Evolutionary conservation across 306 rosid species (phyloP).

Genomic region (Corylus heterophylla): DNA sequence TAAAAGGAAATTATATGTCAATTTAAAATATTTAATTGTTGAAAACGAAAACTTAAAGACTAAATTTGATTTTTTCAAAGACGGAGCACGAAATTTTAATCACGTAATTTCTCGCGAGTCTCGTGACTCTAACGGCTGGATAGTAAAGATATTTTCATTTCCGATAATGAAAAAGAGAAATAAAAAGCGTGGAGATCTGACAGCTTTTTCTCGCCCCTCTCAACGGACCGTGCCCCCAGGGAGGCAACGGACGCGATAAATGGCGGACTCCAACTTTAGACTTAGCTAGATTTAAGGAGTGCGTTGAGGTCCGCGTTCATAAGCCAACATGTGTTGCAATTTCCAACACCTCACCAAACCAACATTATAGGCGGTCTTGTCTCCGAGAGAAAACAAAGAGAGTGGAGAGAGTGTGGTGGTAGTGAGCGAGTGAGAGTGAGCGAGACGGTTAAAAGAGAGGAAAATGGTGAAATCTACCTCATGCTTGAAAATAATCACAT

Average conservation of each 20-base stretch:
- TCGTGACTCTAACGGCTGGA: background rate
- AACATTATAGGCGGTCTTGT: conserved; percentile 31
- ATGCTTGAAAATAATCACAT: conserved; percentile 79
- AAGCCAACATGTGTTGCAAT: conserved; percentile 34
- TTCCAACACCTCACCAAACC: conserved; percentile 52
- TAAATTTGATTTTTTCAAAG: background rate
- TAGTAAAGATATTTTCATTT: background rate
- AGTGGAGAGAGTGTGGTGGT: conserved; percentile 8
- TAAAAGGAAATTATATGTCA: no score
- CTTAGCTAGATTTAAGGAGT: conserved; percentile 46
- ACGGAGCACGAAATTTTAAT: background rate
- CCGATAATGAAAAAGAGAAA: background rate
- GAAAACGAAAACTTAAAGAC: no score
- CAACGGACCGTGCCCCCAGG: conserved; percentile 17
- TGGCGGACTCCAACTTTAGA: conserved; percentile 51
- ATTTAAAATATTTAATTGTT: no score
- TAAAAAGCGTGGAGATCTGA: conserved; percentile 34
- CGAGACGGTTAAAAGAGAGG: conserved; percentile 10
- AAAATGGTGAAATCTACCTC: conserved; percentile 71
- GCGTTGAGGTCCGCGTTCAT: conserved; percentile 62
- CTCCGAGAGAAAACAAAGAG: conserved; percentile 18
- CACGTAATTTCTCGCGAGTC: conserved; percentile 21
- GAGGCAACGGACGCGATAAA: conserved; percentile 36
- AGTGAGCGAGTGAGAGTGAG: conserved; percentile 20
- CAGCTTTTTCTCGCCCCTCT: conserved; percentile 29